These are phyloP conservation scores for Micractinium sp. DNA, from an alignment of 139 green algal genomes.

Conservation along the genomic window DNA sequence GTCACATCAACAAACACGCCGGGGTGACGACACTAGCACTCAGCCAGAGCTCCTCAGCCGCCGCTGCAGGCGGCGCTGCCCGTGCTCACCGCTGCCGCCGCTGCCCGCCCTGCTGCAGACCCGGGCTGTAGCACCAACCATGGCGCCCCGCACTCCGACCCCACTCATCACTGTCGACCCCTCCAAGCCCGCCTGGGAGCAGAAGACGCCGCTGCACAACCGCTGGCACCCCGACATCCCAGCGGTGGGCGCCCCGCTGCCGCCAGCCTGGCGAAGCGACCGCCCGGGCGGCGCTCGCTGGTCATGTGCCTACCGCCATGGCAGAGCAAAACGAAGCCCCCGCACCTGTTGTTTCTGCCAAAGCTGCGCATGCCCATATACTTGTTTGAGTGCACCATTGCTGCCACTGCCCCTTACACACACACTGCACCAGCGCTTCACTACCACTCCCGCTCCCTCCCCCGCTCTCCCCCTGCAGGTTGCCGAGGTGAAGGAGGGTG, in stretches of 20 bases:
- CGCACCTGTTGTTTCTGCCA: no score
- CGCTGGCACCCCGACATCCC: background rate
- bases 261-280: no score
- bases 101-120: background rate
- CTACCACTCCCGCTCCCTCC: background rate
- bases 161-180: background rate
- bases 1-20: no score
- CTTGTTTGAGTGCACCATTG: no score
- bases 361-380: no score
- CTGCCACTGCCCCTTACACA: background rate
- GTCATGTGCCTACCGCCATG: no score
- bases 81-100: background rate
- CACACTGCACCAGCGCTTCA: background rate
- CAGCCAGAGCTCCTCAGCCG: no score
- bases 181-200: background rate
- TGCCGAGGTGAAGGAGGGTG: background rate
- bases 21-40: no score
- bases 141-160: background rate
- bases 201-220: background rate
- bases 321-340: no score
- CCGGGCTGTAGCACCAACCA: background rate
- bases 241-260: background rate
- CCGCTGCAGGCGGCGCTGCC: no score
- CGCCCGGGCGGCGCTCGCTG: no score
- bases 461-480: background rate